Conservation (phyloP, 352 stramenopile genomes). For the Phytopythium delawarense region DNA sequence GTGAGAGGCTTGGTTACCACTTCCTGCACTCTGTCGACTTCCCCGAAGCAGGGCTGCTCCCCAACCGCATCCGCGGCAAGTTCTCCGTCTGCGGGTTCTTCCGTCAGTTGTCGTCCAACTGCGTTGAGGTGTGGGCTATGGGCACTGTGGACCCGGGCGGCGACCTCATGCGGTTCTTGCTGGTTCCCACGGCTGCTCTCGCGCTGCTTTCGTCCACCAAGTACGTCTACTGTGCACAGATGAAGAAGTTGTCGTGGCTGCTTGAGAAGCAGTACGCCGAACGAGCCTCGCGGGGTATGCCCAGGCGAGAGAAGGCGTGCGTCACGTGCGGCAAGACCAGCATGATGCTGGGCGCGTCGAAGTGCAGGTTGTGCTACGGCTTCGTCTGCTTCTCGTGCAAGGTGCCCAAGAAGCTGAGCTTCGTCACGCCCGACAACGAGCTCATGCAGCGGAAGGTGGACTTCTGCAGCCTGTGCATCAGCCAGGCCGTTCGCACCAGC, state of each 20-base stretch:
- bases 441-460: slow-evolving; percentile 26
- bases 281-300: neutral
- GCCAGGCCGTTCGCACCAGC: slow-evolving; percentile 16
- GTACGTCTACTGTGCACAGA: slow-evolving; percentile 26
- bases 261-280: slow-evolving; percentile 10
- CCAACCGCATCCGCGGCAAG: slow-evolving; percentile 16
- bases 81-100: slow-evolving; percentile 27
- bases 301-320: neutral
- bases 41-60: slow-evolving; percentile 19
- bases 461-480: slow-evolving; percentile 25
- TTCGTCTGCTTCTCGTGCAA: slow-evolving; percentile 33
- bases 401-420: slow-evolving; percentile 31
- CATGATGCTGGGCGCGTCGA: neutral
- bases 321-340: neutral
- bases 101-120: slow-evolving; percentile 10
- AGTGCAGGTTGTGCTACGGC: slow-evolving; percentile 31
- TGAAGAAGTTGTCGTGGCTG: slow-evolving; percentile 28
- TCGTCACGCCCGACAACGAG: slow-evolving; percentile 15
- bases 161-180: slow-evolving; percentile 13
- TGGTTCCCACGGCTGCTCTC: slow-evolving; percentile 18
- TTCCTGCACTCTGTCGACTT: slow-evolving; percentile 63
- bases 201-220: slow-evolving; percentile 21
- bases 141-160: slow-evolving; percentile 25
- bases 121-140: slow-evolving; percentile 17
- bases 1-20: slow-evolving; percentile 54